phyloP scores from a whole-genome alignment of 2,329 filamentous ascomycete species.

The Apiospora koreana region DNA sequence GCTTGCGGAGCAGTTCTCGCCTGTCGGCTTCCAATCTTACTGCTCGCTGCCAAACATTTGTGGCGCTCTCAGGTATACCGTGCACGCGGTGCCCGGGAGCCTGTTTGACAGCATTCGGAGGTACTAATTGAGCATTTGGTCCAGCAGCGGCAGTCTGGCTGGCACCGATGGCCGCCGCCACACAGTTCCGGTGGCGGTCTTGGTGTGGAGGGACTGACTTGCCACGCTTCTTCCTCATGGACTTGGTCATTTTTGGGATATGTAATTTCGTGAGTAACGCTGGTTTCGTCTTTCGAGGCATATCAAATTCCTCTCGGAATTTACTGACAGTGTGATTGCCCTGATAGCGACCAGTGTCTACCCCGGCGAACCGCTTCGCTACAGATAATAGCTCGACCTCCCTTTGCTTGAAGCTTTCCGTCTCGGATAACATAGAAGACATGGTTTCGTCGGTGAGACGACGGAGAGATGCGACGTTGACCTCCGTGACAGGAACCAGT shows the following conservation, averaged over 20 bases:
- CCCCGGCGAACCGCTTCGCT: conserved; percentile 42
- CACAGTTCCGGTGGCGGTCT: conserved; percentile 11
- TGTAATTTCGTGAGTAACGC: conserved; percentile 40
- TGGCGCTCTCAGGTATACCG: conserved; percentile 14
- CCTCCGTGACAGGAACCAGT: conserved; percentile 15
- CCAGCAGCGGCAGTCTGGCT: conserved; percentile 6
- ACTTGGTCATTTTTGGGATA: conserved; percentile 26
- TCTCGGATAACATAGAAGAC: conserved; percentile 34
- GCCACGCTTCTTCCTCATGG: conserved; percentile 31
- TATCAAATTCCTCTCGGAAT: conserved; percentile 43
- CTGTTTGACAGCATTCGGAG: background rate
- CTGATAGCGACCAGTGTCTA: conserved; percentile 31
- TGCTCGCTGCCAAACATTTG: conserved; percentile 18
- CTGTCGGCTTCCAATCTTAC: conserved; percentile 17
- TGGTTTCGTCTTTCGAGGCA: conserved; percentile 21
- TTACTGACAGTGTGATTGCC: conserved; percentile 35
- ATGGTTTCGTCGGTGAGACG: conserved; percentile 18
- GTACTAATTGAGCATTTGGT: background rate
- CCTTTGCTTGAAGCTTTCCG: conserved; percentile 38
- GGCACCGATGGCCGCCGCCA: conserved; percentile 9
- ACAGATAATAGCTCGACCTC: conserved; percentile 41
- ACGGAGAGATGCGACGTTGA: conserved; percentile 14
- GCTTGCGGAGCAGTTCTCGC: background rate
- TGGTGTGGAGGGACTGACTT: conserved; percentile 18
- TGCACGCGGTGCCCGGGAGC: background rate